These are phyloP conservation scores for Chenopodium suecicum DNA, from an alignment of 148 eudicot genomes.

Conservation along the genomic window DNA sequence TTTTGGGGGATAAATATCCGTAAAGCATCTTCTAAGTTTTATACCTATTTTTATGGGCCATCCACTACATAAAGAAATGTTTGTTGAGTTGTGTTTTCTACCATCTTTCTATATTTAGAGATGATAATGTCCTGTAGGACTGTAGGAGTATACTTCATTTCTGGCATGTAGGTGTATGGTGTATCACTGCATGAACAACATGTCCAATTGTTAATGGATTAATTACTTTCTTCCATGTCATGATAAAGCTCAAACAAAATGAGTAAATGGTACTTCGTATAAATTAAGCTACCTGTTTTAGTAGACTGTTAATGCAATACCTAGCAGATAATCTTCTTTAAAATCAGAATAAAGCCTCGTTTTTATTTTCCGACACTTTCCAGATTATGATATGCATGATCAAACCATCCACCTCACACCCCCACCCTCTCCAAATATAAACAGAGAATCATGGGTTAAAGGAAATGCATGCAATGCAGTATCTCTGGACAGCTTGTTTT, in stretches of 20 bases:
- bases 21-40: background rate
- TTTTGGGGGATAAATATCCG: background rate
- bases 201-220: background rate
- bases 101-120: background rate
- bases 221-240: background rate
- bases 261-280: background rate
- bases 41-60: background rate
- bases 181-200: background rate
- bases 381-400: background rate
- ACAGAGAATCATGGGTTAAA: background rate
- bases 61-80: background rate
- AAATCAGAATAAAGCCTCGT: background rate
- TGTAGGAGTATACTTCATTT: background rate
- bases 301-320: background rate
- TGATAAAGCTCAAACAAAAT: background rate
- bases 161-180: too few relatives aligned
- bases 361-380: background rate
- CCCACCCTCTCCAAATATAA: too few relatives aligned
- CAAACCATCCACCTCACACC: background rate
- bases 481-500: background rate
- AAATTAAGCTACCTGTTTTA: background rate
- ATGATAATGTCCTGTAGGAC: background rate
- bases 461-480: background rate
- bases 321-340: background rate
- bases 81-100: background rate